phyloP scores from a whole-genome alignment of 2,329 filamentous ascomycete species.

The Thelonectria rubi region DNA sequence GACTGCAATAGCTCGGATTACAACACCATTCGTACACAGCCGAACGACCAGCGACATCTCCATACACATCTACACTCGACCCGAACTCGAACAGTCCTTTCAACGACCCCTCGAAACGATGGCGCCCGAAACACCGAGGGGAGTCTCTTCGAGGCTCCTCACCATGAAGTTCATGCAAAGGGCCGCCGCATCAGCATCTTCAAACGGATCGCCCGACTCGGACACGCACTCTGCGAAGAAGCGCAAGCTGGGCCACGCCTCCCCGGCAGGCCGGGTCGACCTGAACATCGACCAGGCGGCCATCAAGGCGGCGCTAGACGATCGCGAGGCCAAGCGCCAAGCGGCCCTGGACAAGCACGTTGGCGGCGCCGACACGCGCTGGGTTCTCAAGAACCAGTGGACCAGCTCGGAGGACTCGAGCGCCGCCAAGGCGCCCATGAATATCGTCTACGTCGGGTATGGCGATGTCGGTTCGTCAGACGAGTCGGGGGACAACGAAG shows the following conservation, averaged over 20 bases:
- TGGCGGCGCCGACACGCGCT: conserved; percentile 76
- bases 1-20: no score
- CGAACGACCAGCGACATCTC: background rate
- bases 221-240: conserved; percentile 69
- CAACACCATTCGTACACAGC: no score
- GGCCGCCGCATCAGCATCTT: conserved; percentile 70
- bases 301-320: conserved; percentile 70
- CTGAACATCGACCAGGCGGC: conserved; percentile 64
- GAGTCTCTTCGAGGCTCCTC: conserved; percentile 86
- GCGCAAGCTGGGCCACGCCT: conserved; percentile 58
- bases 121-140: conserved; percentile 65
- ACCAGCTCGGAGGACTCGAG: conserved; percentile 38
- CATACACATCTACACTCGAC: background rate
- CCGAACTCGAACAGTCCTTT: background rate
- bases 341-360: conserved; percentile 69
- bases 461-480: conserved; percentile 58
- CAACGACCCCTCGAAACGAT: conserved; percentile 42
- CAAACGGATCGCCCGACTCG: conserved; percentile 54
- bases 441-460: conserved; percentile 68
- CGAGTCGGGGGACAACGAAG: conserved; percentile 49
- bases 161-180: conserved; percentile 99
- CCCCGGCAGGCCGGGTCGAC: conserved; percentile 50
- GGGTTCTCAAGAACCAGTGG: conserved; percentile 70
- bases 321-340: conserved; percentile 72
- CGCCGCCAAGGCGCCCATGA: conserved; percentile 53